phyloP scores from a whole-genome alignment of 108 stramenopile genomes.

The Epithemia pelagica region DNA sequence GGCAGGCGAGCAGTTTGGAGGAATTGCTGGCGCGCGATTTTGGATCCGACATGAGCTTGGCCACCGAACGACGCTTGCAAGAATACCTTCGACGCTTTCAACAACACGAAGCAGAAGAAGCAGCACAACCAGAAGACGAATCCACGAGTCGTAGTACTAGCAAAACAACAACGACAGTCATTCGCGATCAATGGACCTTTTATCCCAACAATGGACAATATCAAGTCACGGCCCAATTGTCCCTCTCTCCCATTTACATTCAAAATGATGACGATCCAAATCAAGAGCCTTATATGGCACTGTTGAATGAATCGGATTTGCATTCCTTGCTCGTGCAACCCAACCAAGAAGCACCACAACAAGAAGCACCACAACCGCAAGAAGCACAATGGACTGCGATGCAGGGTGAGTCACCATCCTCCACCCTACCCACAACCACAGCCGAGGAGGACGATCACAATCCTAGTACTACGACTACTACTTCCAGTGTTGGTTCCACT shows the following conservation, averaged over 20 bases:
- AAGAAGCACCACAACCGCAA: too few relatives aligned
- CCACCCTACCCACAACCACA: too few relatives aligned
- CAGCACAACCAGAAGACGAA: too few relatives aligned
- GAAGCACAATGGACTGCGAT: too few relatives aligned
- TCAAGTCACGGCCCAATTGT: conserved; percentile 19
- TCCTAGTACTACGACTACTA: too few relatives aligned
- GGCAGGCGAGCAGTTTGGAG: conserved; percentile 13
- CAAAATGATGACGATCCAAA: conserved; percentile 5
- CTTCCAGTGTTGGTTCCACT: too few relatives aligned
- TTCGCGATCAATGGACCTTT: conserved; percentile 32
- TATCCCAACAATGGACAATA: conserved; percentile 31
- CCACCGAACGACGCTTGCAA: conserved; percentile 18
- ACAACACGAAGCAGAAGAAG: conserved; percentile 17
- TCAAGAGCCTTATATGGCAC: neutral
- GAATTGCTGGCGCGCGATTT: conserved; percentile 17
- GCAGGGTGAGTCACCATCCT: too few relatives aligned
- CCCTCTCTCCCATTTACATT: conserved; percentile 12
- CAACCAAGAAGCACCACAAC: neutral
- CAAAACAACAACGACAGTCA: too few relatives aligned
- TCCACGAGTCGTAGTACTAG: too few relatives aligned
- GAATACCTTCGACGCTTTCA: conserved; percentile 19
- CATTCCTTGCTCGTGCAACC: neutral
- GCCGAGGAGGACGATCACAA: too few relatives aligned
- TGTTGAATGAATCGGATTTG: conserved; percentile 14
- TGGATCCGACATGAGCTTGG: conserved; percentile 2